A percentile compares a stretch with the other conserved stretches of the same genome.
Conservation (phyloP, 129 eudicot genomes). For the Tagetes erecta region DNA sequence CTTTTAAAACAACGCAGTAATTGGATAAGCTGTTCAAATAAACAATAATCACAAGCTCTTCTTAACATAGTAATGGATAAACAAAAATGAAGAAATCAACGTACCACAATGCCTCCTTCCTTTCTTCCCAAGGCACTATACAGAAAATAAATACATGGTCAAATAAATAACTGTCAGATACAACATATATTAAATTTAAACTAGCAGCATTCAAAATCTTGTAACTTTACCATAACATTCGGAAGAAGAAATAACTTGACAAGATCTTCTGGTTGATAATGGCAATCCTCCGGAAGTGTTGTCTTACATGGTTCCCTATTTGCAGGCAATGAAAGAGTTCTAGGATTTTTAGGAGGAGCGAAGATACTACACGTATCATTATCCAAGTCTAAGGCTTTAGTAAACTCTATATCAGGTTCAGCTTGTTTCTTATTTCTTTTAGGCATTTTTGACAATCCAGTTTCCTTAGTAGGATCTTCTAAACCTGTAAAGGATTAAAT, state of each 20-base stretch:
- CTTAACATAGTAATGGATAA: not conserved
- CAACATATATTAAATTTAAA: not conserved
- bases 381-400: slow-evolving; percentile 35
- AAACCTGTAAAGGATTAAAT: slow-evolving; percentile 29
- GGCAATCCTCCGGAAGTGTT: slow-evolving; percentile 77
- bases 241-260: slow-evolving; percentile 68
- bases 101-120: slow-evolving; percentile 47
- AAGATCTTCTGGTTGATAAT: slow-evolving; percentile 71
- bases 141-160: not conserved
- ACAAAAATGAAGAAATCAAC: slow-evolving; percentile 26
- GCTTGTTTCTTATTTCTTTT: slow-evolving; percentile 46
- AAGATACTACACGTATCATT: slow-evolving; percentile 35
- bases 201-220: not conserved
- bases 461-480: slow-evolving; percentile 37
- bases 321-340: slow-evolving; percentile 48
- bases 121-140: slow-evolving; percentile 62
- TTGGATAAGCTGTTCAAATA: not conserved
- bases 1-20: not conserved
- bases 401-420: slow-evolving; percentile 51
- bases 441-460: slow-evolving; percentile 22
- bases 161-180: not conserved
- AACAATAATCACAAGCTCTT: not conserved
- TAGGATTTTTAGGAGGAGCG: slow-evolving; percentile 60
- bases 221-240: slow-evolving; percentile 49
- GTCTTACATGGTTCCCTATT: slow-evolving; percentile 42